Evolutionary conservation across 257 asterid genomes (phyloP).

Genomic region (Orobanche coerulescens): DNA sequence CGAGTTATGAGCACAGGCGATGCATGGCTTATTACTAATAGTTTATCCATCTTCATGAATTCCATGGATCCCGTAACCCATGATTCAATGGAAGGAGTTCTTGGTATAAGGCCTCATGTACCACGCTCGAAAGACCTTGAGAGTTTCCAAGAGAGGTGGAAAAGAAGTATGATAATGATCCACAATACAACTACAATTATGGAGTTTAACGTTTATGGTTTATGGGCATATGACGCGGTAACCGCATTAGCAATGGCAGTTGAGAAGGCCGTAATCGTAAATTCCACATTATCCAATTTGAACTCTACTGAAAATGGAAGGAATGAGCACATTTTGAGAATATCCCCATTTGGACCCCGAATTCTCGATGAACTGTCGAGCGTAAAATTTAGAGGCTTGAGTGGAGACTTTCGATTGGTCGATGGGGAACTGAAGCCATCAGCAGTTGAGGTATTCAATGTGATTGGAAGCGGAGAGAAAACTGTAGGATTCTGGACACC

Average conservation of each 20-base stretch:
- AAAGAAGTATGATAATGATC: slow-evolving; percentile 21
- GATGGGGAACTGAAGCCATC: slow-evolving; percentile 30
- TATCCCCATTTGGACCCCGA: slow-evolving; percentile 27
- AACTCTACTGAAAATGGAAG: neutral
- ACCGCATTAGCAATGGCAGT: slow-evolving; percentile 44
- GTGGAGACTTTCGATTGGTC: slow-evolving; percentile 30
- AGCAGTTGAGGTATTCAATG: slow-evolving; percentile 38
- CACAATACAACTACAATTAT: neutral
- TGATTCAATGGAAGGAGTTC: slow-evolving; percentile 54
- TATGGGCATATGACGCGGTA: slow-evolving; percentile 51
- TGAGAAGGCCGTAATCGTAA: slow-evolving; percentile 29
- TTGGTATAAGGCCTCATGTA: slow-evolving; percentile 48
- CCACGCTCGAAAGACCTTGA: slow-evolving; percentile 21
- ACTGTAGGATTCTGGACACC: slow-evolving; percentile 39
- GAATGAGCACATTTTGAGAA: neutral
- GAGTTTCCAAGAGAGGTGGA: slow-evolving; percentile 40
- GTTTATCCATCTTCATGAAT: slow-evolving; percentile 38
- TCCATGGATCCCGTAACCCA: slow-evolving; percentile 23
- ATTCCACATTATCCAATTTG: neutral
- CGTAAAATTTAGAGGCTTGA: slow-evolving; percentile 34
- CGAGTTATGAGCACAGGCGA: slow-evolving; percentile 41
- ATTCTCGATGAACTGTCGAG: slow-evolving; percentile 26
- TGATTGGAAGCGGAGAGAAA: slow-evolving; percentile 35
- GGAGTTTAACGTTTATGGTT: slow-evolving; percentile 40
- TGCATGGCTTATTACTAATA: slow-evolving; percentile 49